These are phyloP conservation scores for Wallacemonas collosoma DNA, from an alignment of 208 protist genomes.

Conservation along the genomic window DNA sequence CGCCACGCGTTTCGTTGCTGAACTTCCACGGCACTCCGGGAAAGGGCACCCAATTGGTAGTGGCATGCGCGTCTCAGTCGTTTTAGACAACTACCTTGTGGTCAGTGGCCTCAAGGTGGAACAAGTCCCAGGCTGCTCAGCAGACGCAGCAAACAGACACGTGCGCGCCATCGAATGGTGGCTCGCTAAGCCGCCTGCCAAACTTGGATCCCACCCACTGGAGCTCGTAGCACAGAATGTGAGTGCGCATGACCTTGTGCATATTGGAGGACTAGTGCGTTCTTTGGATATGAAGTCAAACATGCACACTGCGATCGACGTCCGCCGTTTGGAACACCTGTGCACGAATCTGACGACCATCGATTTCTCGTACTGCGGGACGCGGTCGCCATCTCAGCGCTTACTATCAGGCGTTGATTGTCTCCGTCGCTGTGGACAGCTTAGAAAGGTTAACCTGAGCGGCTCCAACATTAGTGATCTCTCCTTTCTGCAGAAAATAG, in stretches of 20 bases:
- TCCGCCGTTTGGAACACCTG: not conserved
- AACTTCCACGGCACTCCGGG: not conserved
- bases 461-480: not conserved
- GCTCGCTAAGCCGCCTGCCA: not conserved
- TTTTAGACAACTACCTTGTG: too few species aligned
- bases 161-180: not conserved
- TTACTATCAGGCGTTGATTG: not conserved
- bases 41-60: not conserved
- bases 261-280: not conserved
- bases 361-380: not conserved
- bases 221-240: not conserved
- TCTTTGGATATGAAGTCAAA: not conserved
- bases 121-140: too few species aligned
- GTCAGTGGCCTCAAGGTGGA: too few species aligned
- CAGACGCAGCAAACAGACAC: too few species aligned
- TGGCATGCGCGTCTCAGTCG: not conserved
- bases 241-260: not conserved
- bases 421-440: not conserved
- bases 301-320: too few species aligned
- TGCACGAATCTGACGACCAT: not conserved
- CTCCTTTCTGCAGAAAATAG: not conserved
- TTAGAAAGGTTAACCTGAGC: not conserved
- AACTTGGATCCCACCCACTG: not conserved
- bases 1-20: not conserved
- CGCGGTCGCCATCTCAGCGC: not conserved